Percentiles rank a stretch among this genome's conserved stretches.
Evolutionary conservation across 2,329 filamentous ascomycete species (phyloP).

Genomic region (Laburnicola sp.): DNA sequence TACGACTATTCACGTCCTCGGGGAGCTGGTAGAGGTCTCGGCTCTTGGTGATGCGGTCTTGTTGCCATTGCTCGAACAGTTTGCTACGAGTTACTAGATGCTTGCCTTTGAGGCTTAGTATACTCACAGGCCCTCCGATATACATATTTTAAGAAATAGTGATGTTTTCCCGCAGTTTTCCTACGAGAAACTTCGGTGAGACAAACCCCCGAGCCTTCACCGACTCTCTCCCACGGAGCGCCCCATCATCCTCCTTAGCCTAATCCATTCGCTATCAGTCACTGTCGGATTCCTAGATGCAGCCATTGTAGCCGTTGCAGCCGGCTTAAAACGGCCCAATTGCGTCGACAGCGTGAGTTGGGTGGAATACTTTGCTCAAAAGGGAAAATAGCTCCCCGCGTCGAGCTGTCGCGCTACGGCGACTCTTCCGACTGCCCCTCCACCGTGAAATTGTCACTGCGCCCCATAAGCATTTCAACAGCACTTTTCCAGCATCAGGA

Average conservation of each 20-base stretch:
- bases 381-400: constrained; percentile 15
- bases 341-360: constrained; percentile 2
- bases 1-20: too few species aligned
- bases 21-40: too few species aligned
- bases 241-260: not conserved
- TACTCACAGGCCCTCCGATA: not conserved
- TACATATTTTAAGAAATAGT: not conserved
- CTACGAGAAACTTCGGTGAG: not conserved
- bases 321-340: constrained; percentile 2
- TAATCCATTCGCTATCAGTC: not conserved
- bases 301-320: constrained; percentile 6
- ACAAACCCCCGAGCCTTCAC: not conserved
- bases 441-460: not conserved
- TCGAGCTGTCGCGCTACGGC: constrained; percentile 1
- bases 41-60: too few species aligned
- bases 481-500: constrained; percentile 2
- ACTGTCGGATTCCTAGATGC: not conserved
- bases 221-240: not conserved
- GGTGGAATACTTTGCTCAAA: constrained; percentile 14
- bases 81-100: too few species aligned
- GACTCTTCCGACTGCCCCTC: constrained; percentile 1
- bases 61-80: too few species aligned
- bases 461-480: not conserved
- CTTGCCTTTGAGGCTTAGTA: too few species aligned
- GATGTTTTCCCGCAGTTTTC: constrained; percentile 2